Evolutionary conservation across 106 monocot genomes (phyloP).

Genomic region (Triglochin maritima): DNA sequence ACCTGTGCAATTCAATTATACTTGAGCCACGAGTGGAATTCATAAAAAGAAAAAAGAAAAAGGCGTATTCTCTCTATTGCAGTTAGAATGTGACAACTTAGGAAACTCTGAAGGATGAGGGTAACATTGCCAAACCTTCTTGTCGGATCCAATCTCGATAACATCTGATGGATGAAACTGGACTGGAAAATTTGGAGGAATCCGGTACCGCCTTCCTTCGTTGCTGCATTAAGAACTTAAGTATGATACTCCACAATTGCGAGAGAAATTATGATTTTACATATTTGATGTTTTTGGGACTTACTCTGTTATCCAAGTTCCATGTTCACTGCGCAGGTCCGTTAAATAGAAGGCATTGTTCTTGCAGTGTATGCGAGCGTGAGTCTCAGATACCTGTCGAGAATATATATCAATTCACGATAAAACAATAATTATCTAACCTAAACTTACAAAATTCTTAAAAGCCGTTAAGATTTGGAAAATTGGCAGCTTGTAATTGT

Average conservation of each 20-base stretch:
- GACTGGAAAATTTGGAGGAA: conserved; percentile 60
- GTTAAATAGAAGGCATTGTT: conserved; percentile 81
- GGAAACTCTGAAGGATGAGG: background rate
- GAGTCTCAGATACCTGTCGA: conserved; percentile 49
- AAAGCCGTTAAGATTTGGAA: background rate
- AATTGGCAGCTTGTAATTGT: too few relatives aligned
- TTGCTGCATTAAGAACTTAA: conserved; percentile 30
- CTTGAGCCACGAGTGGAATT: background rate
- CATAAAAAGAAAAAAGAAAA: background rate
- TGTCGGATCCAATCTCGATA: conserved; percentile 82
- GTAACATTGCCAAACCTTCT: conserved; percentile 37
- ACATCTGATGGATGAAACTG: conserved; percentile 60
- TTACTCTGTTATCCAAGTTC: conserved; percentile 91
- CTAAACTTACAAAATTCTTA: too few relatives aligned
- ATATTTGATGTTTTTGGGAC: conserved; percentile 11
- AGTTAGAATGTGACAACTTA: background rate
- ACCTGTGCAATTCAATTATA: conserved; percentile 22
- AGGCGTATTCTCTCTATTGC: background rate
- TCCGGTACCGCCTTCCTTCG: conserved; percentile 61
- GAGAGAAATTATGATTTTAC: background rate
- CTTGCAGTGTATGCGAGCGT: conserved; percentile 72
- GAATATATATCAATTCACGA: background rate
- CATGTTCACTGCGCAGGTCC: conserved; percentile 67
- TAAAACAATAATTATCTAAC: too few relatives aligned
- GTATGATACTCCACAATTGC: conserved; percentile 3